Percentiles rank a stretch among this genome's conserved stretches.
phyloP scores from a whole-genome alignment of 1,139 yeast species.

The Lodderomyces pseudojiufengensis region DNA sequence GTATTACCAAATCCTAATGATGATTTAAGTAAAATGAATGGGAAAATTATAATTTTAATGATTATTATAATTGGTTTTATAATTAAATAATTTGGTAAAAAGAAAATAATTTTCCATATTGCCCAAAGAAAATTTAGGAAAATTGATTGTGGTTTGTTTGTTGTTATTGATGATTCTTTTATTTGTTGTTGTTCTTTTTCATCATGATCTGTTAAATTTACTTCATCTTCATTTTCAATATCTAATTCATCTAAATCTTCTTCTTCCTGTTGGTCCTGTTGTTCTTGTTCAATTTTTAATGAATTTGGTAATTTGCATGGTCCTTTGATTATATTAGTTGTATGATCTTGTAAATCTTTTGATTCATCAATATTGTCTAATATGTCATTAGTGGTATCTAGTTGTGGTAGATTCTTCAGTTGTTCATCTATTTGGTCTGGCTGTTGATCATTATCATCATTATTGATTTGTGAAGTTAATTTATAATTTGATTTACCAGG shows the following conservation, averaged over 20 bases:
- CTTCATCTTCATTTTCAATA: constrained; percentile 3
- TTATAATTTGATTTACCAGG: constrained; percentile 16
- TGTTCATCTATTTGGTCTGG: constrained; percentile 16
- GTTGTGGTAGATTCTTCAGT: constrained; percentile 2
- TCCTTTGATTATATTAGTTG: constrained; percentile 1
- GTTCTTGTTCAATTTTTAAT: neutral
- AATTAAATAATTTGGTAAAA: constrained; percentile 21
- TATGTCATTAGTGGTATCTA: constrained; percentile 1
- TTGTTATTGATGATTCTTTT: constrained; percentile 1
- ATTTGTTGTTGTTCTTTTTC: neutral
- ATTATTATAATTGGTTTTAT: constrained; percentile 20
- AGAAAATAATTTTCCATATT: constrained; percentile 13
- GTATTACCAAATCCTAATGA: constrained; percentile 10
- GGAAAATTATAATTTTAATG: constrained; percentile 21
- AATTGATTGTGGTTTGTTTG: neutral
- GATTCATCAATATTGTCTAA: constrained; percentile 1
- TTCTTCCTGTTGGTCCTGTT: neutral
- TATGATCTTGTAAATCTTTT: neutral
- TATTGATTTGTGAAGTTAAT: constrained; percentile 7
- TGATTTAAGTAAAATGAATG: constrained; percentile 14
- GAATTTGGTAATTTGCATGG: constrained; percentile 2
- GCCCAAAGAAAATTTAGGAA: constrained; percentile 3
- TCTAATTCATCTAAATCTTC: neutral
- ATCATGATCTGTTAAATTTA: neutral
- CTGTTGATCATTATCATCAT: constrained; percentile 15